A percentile compares a stretch with the other conserved stretches of the same genome.
Evolutionary conservation across 75 land plant genomes (phyloP).

Genomic region (Gnetum montanum): DNA sequence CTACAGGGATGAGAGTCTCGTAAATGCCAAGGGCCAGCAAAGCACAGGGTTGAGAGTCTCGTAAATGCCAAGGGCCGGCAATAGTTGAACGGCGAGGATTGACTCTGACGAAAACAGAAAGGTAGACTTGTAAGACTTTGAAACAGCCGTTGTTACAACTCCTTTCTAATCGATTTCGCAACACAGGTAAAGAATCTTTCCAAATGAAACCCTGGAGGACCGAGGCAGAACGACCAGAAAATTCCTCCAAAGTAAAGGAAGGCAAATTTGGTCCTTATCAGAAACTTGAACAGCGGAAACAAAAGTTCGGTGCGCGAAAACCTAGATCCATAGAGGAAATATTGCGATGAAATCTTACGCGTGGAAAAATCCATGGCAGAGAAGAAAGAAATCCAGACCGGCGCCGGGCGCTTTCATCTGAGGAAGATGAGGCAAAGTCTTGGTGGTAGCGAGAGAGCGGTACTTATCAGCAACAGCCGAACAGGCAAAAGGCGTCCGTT

Average conservation of each 20-base stretch:
- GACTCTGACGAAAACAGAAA: too few species aligned
- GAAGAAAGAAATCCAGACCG: neutral
- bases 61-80: too few species aligned
- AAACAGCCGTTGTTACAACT: too few species aligned
- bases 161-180: too few species aligned
- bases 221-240: neutral
- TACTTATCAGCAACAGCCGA: neutral
- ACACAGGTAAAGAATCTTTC: neutral
- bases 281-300: too few species aligned
- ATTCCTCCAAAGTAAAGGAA: too few species aligned
- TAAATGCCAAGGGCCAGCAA: too few species aligned
- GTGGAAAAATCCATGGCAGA: constrained; percentile 6
- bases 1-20: too few species aligned
- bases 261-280: neutral
- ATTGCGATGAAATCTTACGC: constrained; percentile 1
- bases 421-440: neutral
- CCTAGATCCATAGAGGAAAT: neutral
- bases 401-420: constrained; percentile 6
- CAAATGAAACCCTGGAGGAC: neutral
- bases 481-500: neutral
- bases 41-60: too few species aligned
- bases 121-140: too few species aligned
- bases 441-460: too few species aligned
- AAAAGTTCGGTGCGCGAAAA: neutral
- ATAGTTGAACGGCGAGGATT: too few species aligned